Conservation (phyloP, 2,329 filamentous ascomycete species). For the Lecanosticta acicola region DNA sequence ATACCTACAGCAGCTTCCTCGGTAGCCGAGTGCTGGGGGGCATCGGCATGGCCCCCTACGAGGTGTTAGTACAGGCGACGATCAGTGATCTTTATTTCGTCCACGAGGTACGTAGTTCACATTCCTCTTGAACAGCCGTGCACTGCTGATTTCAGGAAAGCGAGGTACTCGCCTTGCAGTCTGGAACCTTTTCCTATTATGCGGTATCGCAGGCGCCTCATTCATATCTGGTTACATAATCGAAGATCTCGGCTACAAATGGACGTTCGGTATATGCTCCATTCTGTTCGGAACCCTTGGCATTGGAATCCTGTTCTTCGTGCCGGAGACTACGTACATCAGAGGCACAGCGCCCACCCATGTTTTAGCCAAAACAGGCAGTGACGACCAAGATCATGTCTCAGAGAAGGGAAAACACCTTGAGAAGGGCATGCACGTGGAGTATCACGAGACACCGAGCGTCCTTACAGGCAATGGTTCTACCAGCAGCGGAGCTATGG, state of each 20-base stretch:
- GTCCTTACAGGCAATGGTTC: conserved; percentile 16
- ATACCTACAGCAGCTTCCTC: conserved; percentile 43
- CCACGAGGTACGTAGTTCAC: conserved; percentile 26
- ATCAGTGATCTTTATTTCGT: conserved; percentile 41
- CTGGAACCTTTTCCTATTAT: conserved; percentile 39
- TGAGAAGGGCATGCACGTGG: conserved; percentile 14
- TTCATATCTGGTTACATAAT: conserved; percentile 39
- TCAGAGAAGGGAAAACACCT: conserved; percentile 17
- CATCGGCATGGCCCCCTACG: conserved; percentile 48
- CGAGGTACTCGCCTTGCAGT: conserved; percentile 36
- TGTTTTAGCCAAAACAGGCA: conserved; percentile 11
- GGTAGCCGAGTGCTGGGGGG: conserved; percentile 44
- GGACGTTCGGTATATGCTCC: conserved; percentile 38
- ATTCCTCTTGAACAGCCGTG: not conserved
- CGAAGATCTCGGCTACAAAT: conserved; percentile 37
- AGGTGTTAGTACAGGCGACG: conserved; percentile 49
- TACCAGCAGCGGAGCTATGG: conserved; percentile 3
- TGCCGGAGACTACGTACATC: conserved; percentile 29
- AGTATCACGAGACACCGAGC: conserved; percentile 8
- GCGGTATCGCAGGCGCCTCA: conserved; percentile 36
- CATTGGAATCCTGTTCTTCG: conserved; percentile 28
- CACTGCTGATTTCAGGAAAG: not conserved
- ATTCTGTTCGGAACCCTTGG: conserved; percentile 34
- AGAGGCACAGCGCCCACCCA: conserved; percentile 10
- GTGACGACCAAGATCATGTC: conserved; percentile 11